These are phyloP conservation scores for Candida glaebosa DNA, from an alignment of 805 yeast genomes.

Conservation along the genomic window DNA sequence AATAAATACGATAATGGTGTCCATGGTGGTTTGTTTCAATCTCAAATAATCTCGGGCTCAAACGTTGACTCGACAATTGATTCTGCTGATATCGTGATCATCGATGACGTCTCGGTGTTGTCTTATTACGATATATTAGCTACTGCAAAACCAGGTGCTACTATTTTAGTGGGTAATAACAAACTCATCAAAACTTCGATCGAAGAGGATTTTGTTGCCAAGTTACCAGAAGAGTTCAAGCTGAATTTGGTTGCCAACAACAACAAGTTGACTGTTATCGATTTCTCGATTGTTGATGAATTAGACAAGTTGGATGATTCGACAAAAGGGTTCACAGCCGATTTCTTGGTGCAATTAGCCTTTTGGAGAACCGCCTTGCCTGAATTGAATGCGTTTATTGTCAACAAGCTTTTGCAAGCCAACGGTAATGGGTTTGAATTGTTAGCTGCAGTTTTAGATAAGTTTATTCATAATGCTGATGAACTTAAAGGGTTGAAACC, in stretches of 20 bases:
- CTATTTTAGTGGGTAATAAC: conserved; percentile 45
- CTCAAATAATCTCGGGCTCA: conserved; percentile 47
- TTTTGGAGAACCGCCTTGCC: conserved; percentile 76
- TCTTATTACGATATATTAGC: conserved; percentile 59
- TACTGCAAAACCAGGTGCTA: conserved; percentile 54
- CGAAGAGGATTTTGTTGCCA: conserved; percentile 48
- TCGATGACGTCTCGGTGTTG: conserved; percentile 58
- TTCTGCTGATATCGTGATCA: conserved; percentile 59
- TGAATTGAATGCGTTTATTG: conserved; percentile 58
- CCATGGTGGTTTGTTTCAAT: conserved; percentile 72
- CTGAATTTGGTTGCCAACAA: conserved; percentile 49
- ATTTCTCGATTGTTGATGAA: conserved; percentile 60
- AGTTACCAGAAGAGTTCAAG: conserved; percentile 53
- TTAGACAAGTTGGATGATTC: conserved; percentile 48
- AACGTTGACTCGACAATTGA: conserved; percentile 36
- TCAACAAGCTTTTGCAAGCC: conserved; percentile 74
- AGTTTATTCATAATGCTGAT: conserved; percentile 57
- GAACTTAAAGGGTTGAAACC: conserved; percentile 42
- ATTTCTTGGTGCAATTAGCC: conserved; percentile 73
- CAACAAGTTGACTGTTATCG: conserved; percentile 54
- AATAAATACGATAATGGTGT: conserved; percentile 68
- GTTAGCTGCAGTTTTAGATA: conserved; percentile 66
- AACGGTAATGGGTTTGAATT: conserved; percentile 81
- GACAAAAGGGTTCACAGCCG: conserved; percentile 70
- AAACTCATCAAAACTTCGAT: conserved; percentile 34